Conservation (phyloP, 306 rosid species). For the barrel medic (Medicago truncatula) region MtrunA17r5.0-ANR NC_053043.1:49281001-49281500, state of each 20-base stretch:
- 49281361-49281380: no score
- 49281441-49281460: no score
- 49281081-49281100: slow-evolving; percentile 33
- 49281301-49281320: no score
- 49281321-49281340: no score
- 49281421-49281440: no score
- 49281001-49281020: slow-evolving; percentile 48
- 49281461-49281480: no score
- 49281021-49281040: slow-evolving; percentile 47
- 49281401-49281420: no score
- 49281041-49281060: slow-evolving; percentile 58
- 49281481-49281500: no score
- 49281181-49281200: not conserved
- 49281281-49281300: no score
- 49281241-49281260: not conserved
- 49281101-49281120: slow-evolving; percentile 38
- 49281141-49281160: not conserved
- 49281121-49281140: slow-evolving; percentile 11
- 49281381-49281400: no score
- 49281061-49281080: slow-evolving; percentile 41
- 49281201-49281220: not conserved
- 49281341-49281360: no score
- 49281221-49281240: not conserved
- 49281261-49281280: no score
- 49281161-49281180: not conserved